Evolutionary conservation across 2,329 filamentous ascomycete species (phyloP), one percentile per base, ranked within the genome.

Genomic region (Cercospora brassicicola): DNA sequence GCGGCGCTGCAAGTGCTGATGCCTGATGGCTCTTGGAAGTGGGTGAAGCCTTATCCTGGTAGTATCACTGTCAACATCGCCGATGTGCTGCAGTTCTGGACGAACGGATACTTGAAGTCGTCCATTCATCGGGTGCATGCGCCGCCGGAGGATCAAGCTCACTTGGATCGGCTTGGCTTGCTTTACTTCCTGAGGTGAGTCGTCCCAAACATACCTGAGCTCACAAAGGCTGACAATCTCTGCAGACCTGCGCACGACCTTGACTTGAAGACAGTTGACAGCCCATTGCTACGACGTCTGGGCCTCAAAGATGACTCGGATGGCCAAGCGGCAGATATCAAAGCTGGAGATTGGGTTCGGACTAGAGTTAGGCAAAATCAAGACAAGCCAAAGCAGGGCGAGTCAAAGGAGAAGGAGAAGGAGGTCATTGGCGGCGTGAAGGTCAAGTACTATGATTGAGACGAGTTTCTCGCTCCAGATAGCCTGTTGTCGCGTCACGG

Each of bases 101-200:
- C 78, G 0, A 78, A 76, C 23, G 79, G 80, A 10, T 82, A 81
- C 67, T 77, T 86, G 53, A 85, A 85, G 74, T 82, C 79, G 4
- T 83, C 80, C 10, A 78, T 84, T n/a, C 84, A 86, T 64, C 81
- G 84, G 1, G 84, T 86, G 0, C 79, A 82, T 55, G 79, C 81
- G 10, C 84, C 83, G 1, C 84, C 84, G 0, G 69, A 79, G 11
- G 84, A 85, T 64, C 84, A 86, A 72, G 79, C 78, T 2, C 77
- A 82, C 68, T 65, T 82, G 26, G 81, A 83, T 73, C 78, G 81
- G 4, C 67, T 81, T 30, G 82, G 82, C 0, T 75, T 84, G 57
- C 66, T 83, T 20, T 84, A 83, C 69, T 83, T 83, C 57, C 71
- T 77, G 31, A 66, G 71, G 71, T 72, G 36, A 64, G n/a, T n/a